Base-by-base conservation (phyloP, 441 rosid genomes). In the Populus trichocarpa region DNA sequence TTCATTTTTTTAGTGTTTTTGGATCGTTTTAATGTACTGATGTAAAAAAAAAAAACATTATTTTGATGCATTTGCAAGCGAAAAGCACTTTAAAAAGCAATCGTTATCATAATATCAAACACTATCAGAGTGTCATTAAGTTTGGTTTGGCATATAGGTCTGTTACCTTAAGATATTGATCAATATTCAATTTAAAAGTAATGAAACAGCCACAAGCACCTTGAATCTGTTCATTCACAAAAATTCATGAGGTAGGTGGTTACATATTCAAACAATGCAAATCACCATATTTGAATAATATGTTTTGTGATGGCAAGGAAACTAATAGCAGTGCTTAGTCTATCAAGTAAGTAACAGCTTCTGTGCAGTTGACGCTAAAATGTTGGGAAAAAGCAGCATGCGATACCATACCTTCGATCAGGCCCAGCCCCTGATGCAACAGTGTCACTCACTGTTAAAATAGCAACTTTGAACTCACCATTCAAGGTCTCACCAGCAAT, bases 401-500 rank as follows among this genome's bases (percentile, higher is more conserved):
- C 40, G 67, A 12, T 59, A 70, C 12, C 78, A 82, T 90, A 97
- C 98, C 98, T 97, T 78, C 93, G 83, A 86, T 97, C 97, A 81
- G 95, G 97, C 76, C 98, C 98, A 82, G 88, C 89, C 69, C 97
- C 93, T 8, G 89, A 86, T 75, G 97, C 93, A 82, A 93, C 96
- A 69, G 97, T 93, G 84, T 91, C 98, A 87, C 98, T 94, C 81
- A 97, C 96, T n/a, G 97, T 91, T 71, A 93, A 89, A 84, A 94
- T 53, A 75, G 97, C 97, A 75, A 92, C 98, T 74, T 78, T 89
- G 87, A 73, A 82, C 79, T 76, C 87, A 35, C 80, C 70, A 72
- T 79, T 83, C 75, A n/a, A 72, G 67, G 85, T 75, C 70, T 73
- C 82, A 79, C 83, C 83, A 36, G 46, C 79, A 71, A 68, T 77